Conservation (phyloP, 495 filamentous ascomycete species). For the Chaetomium tenue region DNA sequence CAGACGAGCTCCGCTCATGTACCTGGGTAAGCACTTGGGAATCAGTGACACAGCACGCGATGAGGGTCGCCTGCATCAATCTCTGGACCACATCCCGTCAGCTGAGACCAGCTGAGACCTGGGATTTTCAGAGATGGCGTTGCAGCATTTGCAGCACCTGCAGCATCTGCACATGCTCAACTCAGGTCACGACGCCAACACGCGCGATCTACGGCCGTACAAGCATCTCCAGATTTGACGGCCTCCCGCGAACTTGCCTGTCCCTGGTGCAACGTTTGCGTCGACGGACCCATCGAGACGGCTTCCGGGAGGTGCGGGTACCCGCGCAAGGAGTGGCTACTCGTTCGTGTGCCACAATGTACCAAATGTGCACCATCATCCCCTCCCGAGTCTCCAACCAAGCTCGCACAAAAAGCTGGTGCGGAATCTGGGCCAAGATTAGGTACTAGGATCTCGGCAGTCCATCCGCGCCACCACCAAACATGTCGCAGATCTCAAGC, state of each 20-base stretch:
- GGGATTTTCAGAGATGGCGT: background rate
- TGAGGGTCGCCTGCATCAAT: background rate
- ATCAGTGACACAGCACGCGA: background rate
- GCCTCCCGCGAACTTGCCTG: constrained; percentile 18
- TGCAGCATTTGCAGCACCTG: background rate
- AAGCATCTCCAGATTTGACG: constrained; percentile 25
- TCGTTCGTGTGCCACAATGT: background rate
- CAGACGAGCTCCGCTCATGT: background rate
- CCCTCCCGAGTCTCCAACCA: constrained; percentile 9
- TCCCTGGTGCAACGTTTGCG: constrained; percentile 7
- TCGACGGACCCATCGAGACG: constrained; percentile 22
- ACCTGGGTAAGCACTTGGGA: background rate
- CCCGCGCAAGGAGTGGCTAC: constrained; percentile 3
- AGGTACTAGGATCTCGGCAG: constrained; percentile 24
- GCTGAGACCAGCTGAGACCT: background rate
- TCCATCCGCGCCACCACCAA: constrained; percentile 20
- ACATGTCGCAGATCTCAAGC: constrained; percentile 22
- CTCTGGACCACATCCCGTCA: background rate
- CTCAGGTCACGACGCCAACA: background rate
- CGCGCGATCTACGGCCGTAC: constrained; percentile 33
- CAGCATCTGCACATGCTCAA: background rate
- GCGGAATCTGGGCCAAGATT: constrained; percentile 9
- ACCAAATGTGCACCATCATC: background rate
- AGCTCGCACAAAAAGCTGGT: constrained; percentile 1
- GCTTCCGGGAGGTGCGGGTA: constrained; percentile 20